Conservation (phyloP, 1,139 yeast genomes). For the Geotrichum histeridarum region DNA sequence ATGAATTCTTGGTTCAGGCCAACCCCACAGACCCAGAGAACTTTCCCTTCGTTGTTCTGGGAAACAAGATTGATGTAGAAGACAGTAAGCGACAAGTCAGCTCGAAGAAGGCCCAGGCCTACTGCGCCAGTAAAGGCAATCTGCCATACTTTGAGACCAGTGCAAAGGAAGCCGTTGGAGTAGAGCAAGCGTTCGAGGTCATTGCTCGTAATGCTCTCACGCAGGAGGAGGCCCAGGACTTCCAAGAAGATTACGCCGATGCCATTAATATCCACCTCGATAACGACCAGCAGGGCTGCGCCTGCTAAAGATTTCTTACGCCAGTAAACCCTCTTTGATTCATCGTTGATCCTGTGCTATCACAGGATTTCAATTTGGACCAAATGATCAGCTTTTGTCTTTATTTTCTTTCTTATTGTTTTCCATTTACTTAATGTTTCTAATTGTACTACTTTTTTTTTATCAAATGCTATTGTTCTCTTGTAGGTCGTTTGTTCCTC, state of each 20-base stretch:
- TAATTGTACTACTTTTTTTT: neutral
- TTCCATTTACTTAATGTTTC: neutral
- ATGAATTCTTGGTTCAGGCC: constrained; percentile 89
- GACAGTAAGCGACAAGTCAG: constrained; percentile 82
- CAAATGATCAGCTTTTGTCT: neutral
- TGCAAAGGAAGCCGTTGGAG: constrained; percentile 91
- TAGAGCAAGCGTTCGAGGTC: constrained; percentile 92
- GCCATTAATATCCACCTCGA: constrained; percentile 93
- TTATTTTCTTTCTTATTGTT: neutral
- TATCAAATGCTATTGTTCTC: neutral
- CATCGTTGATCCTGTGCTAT: neutral
- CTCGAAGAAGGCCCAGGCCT: constrained; percentile 76
- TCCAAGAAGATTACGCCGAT: constrained; percentile 89
- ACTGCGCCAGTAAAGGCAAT: constrained; percentile 82
- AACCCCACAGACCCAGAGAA: constrained; percentile 89
- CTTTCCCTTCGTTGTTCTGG: constrained; percentile 91
- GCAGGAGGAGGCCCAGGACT: constrained; percentile 80
- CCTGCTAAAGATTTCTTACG: constrained; percentile 47
- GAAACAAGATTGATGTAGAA: constrained; percentile 92
- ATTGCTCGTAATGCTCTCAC: constrained; percentile 93
- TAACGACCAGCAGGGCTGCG: constrained; percentile 70
- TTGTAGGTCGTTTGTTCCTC: too few relatives aligned
- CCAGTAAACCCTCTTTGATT: neutral
- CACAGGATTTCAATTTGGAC: neutral
- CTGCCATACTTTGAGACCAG: constrained; percentile 91